Percentiles rank a stretch among this genome's conserved stretches.
Evolutionary conservation across 805 yeast species (phyloP).

Genomic region (Danielia oregonensis): DNA sequence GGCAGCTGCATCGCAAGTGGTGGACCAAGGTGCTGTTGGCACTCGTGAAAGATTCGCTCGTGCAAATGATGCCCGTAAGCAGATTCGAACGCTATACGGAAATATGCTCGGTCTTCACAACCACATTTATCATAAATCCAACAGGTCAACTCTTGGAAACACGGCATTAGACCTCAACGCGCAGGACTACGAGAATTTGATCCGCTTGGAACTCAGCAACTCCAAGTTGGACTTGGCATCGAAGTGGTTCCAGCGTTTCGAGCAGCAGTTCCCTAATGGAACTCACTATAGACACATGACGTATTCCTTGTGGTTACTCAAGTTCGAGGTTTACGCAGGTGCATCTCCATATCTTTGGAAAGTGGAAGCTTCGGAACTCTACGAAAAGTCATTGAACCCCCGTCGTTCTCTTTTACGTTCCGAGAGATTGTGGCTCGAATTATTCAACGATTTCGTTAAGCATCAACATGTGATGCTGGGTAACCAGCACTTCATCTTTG

Average conservation of each 20-base stretch:
- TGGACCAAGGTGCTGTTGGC: conserved; percentile 1
- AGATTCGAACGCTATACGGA: conserved; percentile 12
- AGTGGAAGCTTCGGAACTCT: conserved; percentile 17
- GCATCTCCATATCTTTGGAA: conserved; percentile 34
- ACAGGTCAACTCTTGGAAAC: background rate
- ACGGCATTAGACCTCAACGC: conserved; percentile 16
- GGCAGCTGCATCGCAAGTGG: conserved; percentile 6
- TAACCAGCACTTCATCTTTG: conserved; percentile 9
- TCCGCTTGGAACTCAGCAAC: conserved; percentile 31
- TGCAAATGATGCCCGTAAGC: conserved; percentile 11
- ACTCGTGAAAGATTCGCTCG: conserved; percentile 3
- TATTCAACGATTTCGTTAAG: conserved; percentile 22
- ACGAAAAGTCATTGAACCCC: conserved; percentile 16
- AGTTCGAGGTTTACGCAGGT: conserved; percentile 29
- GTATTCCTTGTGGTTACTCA: conserved; percentile 31
- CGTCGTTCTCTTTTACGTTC: conserved; percentile 17
- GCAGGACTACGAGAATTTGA: conserved; percentile 37
- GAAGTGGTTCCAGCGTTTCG: conserved; percentile 35
- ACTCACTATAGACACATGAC: conserved; percentile 22
- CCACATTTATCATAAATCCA: conserved; percentile 7
- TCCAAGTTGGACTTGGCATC: conserved; percentile 38
- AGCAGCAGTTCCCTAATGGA: conserved; percentile 18
- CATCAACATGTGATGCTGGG: conserved; percentile 10
- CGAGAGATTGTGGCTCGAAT: conserved; percentile 18
- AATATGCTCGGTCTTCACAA: conserved; percentile 7